Conservation (phyloP, 1,284 basidiomycete genomes). For the Trichosporon faecale region DNA sequence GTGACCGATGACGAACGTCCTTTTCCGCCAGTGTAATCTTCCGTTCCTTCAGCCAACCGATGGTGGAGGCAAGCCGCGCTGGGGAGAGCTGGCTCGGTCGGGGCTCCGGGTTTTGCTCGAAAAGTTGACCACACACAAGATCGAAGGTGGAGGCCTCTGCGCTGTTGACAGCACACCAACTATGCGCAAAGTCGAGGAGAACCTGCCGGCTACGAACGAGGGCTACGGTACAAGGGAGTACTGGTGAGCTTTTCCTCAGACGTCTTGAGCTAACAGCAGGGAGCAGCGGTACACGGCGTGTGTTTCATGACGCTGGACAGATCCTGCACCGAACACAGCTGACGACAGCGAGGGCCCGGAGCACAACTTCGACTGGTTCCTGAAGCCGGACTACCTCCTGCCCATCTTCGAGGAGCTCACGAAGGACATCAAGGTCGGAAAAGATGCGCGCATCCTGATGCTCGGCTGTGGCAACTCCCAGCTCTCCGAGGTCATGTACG, state of each 20-base stretch:
- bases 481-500: slow-evolving; percentile 68
- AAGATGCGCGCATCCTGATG: slow-evolving; percentile 69
- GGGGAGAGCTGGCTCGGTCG: neutral
- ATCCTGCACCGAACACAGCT: neutral
- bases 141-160: neutral
- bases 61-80: too few species aligned
- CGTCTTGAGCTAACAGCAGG: slow-evolving; percentile 36
- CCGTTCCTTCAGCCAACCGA: neutral
- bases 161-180: neutral
- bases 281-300: slow-evolving; percentile 68
- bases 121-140: slow-evolving; percentile 6
- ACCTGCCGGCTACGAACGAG: slow-evolving; percentile 65
- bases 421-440: slow-evolving; percentile 48
- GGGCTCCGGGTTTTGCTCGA: slow-evolving; percentile 10
- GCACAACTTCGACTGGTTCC: slow-evolving; percentile 68
- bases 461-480: slow-evolving; percentile 87
- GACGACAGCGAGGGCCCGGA: slow-evolving; percentile 57
- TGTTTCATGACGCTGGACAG: slow-evolving; percentile 27
- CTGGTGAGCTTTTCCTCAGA: slow-evolving; percentile 60
- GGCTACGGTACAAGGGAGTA: slow-evolving; percentile 71
- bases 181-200: slow-evolving; percentile 40
- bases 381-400: slow-evolving; percentile 47
- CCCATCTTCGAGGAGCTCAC: slow-evolving; percentile 44
- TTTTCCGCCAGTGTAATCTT: neutral
- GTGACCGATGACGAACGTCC: slow-evolving; percentile 1